Evolutionary conservation across 129 eudicot species (phyloP), one percentile per base, ranked within the genome.

Genomic region (Tagetes erecta): DNA sequence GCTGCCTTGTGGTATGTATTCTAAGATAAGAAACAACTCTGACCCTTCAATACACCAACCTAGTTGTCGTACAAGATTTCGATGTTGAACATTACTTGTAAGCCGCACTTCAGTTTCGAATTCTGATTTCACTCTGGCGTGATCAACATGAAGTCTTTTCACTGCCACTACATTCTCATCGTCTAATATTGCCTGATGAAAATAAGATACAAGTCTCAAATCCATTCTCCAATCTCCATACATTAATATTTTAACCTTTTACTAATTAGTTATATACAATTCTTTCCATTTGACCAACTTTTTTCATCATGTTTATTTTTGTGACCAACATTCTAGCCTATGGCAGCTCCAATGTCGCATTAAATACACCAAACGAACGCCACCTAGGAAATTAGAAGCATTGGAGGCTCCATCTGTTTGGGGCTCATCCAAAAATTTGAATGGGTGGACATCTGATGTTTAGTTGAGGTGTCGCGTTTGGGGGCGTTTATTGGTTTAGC

Each of bases 1-100:
- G 84, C 90, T 88, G 46, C 90, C 90, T 42, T 88, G 80, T 13
- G 87, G 80, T 73, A 88, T 85, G 83, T 78, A 83, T 70, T 88
- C 95, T 20, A 85, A 78, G 39, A 88, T 83, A 46, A 85, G 88
- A 4, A 88, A 86, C 13, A 83, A 72, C 46, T 88, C 83, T 5
- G 90, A 71, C 33, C 81, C 90, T 64, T 81, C 81, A 81, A 14
- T 80, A 44, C 85, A 81, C 56, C 88, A 85, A 38, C 95, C 95
- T 60, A 88, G 76, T 0, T 80, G 86, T 13, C 86, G 90, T 20
- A 86, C 74, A 50, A 88, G 86, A 71, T 88, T 88, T 8, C 88
- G 84, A 36, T 88, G 95, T 55, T 82, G 95, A 55, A 85, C 88
- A 58, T 85, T 85, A 49, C 95, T 78, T 63, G 81, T 81, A 58